These are phyloP conservation scores for Fusarium gaditjirri DNA, from an alignment of 2,329 filamentous ascomycete species.

Conservation along the genomic window DNA sequence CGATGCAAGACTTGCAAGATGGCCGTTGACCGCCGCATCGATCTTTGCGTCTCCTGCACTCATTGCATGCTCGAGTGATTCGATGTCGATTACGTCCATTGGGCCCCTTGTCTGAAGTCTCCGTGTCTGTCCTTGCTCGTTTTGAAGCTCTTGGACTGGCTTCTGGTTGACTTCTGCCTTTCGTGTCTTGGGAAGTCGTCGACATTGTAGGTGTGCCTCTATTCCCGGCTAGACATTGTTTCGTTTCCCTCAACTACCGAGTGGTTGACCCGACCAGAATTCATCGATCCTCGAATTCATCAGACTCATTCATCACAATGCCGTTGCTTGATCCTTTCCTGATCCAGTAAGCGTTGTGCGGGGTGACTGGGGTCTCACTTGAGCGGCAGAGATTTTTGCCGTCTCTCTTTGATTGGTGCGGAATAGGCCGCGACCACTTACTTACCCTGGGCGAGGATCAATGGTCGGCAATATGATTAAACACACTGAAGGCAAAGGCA, in stretches of 20 bases:
- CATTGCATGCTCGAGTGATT: slow-evolving; percentile 12
- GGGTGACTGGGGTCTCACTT: background rate
- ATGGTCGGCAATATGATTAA: background rate
- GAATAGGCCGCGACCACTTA: background rate
- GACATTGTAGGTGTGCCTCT: background rate
- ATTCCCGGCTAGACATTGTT: background rate
- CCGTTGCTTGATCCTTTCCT: background rate
- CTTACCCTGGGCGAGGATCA: background rate
- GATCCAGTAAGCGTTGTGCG: background rate
- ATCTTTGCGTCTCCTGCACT: slow-evolving; percentile 4
- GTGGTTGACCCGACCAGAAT: background rate
- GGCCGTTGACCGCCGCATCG: background rate
- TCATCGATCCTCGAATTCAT: background rate
- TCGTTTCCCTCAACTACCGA: background rate
- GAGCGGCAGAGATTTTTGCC: slow-evolving; percentile 7
- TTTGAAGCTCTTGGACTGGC: background rate
- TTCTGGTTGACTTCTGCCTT: background rate
- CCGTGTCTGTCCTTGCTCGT: background rate
- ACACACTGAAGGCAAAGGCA: background rate
- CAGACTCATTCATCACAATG: background rate
- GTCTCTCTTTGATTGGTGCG: background rate
- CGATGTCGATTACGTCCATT: background rate
- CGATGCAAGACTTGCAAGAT: background rate
- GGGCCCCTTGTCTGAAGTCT: background rate
- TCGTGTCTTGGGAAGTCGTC: background rate